Conservation (phyloP, 805 yeast genomes). For the Wickerhamomyces kurtzmanii region DNA sequence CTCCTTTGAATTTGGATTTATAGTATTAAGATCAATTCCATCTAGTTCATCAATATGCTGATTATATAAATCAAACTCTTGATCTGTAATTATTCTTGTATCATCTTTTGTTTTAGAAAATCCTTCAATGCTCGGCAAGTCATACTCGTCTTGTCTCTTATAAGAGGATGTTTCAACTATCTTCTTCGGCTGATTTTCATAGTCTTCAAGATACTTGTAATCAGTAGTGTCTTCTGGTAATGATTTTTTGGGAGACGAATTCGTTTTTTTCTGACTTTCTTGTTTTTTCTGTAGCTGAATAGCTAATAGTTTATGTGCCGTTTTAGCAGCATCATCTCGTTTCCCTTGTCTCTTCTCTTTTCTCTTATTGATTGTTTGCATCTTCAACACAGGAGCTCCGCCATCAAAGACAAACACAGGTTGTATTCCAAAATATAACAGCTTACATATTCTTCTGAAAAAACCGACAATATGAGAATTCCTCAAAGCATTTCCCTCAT, state of each 20-base stretch:
- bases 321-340: conserved; percentile 53
- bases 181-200: conserved; percentile 8
- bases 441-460: conserved; percentile 84
- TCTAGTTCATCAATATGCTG: conserved; percentile 53
- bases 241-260: conserved; percentile 5
- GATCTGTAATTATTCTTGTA: conserved; percentile 62
- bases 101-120: conserved; percentile 49
- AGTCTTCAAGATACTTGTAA: conserved; percentile 26
- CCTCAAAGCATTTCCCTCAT: conserved; percentile 65
- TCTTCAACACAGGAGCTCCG: conserved; percentile 79
- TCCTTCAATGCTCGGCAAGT: conserved; percentile 62
- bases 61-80: conserved; percentile 56
- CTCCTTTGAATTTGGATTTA: conserved; percentile 78
- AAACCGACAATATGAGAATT: conserved; percentile 94
- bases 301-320: conserved; percentile 77
- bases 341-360: conserved; percentile 68
- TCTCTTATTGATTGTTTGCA: conserved; percentile 66
- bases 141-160: conserved; percentile 69
- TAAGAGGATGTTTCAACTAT: conserved; percentile 18
- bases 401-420: conserved; percentile 96
- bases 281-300: conserved; percentile 53
- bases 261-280: conserved; percentile 1
- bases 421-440: conserved; percentile 73
- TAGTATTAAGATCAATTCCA: conserved; percentile 56
- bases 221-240: conserved; percentile 17